Evolutionary conservation across 495 filamentous ascomycete species (phyloP).

Genomic region (Penicillium pancosmium): DNA sequence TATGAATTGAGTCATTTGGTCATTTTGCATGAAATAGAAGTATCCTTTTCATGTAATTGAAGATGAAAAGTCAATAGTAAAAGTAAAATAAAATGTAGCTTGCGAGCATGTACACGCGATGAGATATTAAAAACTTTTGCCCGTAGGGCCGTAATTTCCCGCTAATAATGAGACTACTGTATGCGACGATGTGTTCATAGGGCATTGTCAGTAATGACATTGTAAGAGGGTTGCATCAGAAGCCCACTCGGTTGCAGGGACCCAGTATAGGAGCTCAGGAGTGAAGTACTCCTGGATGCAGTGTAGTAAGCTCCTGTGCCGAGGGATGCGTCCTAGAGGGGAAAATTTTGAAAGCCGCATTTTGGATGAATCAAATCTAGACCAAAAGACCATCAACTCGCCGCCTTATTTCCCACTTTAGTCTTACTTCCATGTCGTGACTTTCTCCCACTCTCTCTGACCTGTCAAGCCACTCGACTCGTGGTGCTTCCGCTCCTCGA

Average conservation of each 20-base stretch:
- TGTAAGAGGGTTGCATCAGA: slow-evolving; percentile 29
- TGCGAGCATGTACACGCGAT: neutral
- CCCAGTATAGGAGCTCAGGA: slow-evolving; percentile 25
- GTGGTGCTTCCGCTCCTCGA: slow-evolving; percentile 12
- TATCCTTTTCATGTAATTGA: neutral
- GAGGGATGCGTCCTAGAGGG: slow-evolving; percentile 23
- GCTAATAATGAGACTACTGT: slow-evolving; percentile 1
- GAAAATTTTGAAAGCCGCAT: slow-evolving; percentile 2
- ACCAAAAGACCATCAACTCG: slow-evolving; percentile 14
- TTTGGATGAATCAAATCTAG: slow-evolving; percentile 30
- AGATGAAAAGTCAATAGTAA: slow-evolving; percentile 8
- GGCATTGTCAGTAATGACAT: slow-evolving; percentile 17
- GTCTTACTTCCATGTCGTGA: slow-evolving; percentile 17
- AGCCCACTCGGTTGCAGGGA: slow-evolving; percentile 30
- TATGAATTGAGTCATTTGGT: neutral
- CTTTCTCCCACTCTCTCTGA: slow-evolving; percentile 10
- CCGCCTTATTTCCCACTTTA: neutral
- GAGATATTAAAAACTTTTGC: slow-evolving; percentile 7
- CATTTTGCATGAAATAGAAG: neutral
- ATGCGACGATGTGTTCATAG: slow-evolving; percentile 5
- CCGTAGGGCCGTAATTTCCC: slow-evolving; percentile 4
- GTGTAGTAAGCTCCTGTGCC: slow-evolving; percentile 27
- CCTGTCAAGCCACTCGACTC: slow-evolving; percentile 16
- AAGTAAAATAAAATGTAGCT: slow-evolving; percentile 4
- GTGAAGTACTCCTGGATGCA: slow-evolving; percentile 27